Conservation (phyloP, 176 grass and related monocot species). For the Avena atlantica region DNA sequence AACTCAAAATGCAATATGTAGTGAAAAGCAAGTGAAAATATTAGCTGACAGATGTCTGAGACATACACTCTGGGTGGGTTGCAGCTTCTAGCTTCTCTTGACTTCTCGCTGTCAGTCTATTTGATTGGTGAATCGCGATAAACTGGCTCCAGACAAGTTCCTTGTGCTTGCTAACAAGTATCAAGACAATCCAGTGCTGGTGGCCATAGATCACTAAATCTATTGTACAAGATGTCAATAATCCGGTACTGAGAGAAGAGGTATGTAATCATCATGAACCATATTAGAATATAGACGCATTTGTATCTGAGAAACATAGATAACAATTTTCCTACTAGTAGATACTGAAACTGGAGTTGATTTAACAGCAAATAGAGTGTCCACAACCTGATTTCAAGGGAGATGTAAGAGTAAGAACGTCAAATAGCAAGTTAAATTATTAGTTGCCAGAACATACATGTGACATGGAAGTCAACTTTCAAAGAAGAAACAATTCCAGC, state of each 20-base stretch:
- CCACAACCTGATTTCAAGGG: constrained; percentile 66
- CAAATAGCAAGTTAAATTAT: constrained; percentile 40
- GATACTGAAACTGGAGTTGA: constrained; percentile 70
- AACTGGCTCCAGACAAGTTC: constrained; percentile 76
- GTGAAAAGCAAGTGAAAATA: constrained; percentile 24
- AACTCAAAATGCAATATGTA: constrained; percentile 12
- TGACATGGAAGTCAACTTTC: too few relatives aligned
- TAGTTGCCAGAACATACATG: constrained; percentile 56
- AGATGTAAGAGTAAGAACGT: constrained; percentile 45
- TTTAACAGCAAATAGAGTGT: constrained; percentile 74
- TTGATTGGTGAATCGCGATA: constrained; percentile 56
- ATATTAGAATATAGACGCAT: constrained; percentile 70
- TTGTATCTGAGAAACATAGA: constrained; percentile 71
- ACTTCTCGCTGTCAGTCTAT: constrained; percentile 44
- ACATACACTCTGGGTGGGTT: constrained; percentile 64
- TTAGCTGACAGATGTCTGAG: constrained; percentile 7
- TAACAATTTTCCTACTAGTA: constrained; percentile 75
- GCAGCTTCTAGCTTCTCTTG: constrained; percentile 50
- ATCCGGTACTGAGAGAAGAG: constrained; percentile 81
- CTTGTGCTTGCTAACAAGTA: constrained; percentile 73
- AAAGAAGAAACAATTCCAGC: too few relatives aligned
- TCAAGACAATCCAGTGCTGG: constrained; percentile 69
- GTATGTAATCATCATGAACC: constrained; percentile 69
- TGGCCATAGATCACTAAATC: constrained; percentile 86
- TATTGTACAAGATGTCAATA: constrained; percentile 84